A percentile compares a stretch with the other conserved stretches of the same genome.
Evolutionary conservation across 495 filamentous ascomycete species (phyloP).

Genomic region (Penicillium psychrofluorescens): DNA sequence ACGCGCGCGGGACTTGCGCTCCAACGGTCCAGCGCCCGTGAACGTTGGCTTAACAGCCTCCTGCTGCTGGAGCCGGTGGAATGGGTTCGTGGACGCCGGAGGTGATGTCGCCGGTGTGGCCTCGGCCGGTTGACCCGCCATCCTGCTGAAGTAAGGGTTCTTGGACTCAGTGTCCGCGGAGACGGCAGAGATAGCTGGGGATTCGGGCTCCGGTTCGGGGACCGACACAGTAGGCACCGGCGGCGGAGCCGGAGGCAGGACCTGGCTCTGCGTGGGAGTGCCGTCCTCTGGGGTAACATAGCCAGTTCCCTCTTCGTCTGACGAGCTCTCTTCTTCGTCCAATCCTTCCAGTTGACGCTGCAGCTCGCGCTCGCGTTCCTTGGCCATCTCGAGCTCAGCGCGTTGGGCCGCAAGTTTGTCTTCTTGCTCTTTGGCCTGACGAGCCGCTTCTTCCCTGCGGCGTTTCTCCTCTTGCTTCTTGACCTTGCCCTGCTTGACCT

Average conservation of each 20-base stretch:
- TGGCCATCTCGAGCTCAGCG: slow-evolving; percentile 86
- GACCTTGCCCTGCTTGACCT: slow-evolving; percentile 89
- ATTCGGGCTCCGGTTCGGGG: slow-evolving; percentile 30
- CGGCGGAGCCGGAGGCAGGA: slow-evolving; percentile 34
- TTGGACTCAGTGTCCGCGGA: slow-evolving; percentile 44
- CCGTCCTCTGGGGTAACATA: slow-evolving; percentile 76
- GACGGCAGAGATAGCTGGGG: slow-evolving; percentile 13
- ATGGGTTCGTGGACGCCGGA: slow-evolving; percentile 79
- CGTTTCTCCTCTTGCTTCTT: slow-evolving; percentile 95
- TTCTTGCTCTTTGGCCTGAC: slow-evolving; percentile 85
- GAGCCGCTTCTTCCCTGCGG: slow-evolving; percentile 77
- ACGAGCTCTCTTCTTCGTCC: slow-evolving; percentile 63
- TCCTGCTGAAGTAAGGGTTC: slow-evolving; percentile 68
- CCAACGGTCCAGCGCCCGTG: slow-evolving; percentile 28
- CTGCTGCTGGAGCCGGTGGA: slow-evolving; percentile 72
- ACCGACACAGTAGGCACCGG: slow-evolving; percentile 15
- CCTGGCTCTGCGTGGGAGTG: slow-evolving; percentile 64
- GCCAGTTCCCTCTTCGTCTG: slow-evolving; percentile 80
- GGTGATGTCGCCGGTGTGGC: slow-evolving; percentile 27
- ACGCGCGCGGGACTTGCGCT: slow-evolving; percentile 46
- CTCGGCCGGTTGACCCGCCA: slow-evolving; percentile 39
- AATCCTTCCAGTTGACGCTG: slow-evolving; percentile 80
- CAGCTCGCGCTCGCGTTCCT: slow-evolving; percentile 79
- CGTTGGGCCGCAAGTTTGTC: slow-evolving; percentile 74
- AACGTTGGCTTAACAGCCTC: slow-evolving; percentile 28